Evolutionary conservation across 345 rosid species (phyloP), one percentile per base, ranked within the genome.

Genomic region (Physaria fendleri): DNA sequence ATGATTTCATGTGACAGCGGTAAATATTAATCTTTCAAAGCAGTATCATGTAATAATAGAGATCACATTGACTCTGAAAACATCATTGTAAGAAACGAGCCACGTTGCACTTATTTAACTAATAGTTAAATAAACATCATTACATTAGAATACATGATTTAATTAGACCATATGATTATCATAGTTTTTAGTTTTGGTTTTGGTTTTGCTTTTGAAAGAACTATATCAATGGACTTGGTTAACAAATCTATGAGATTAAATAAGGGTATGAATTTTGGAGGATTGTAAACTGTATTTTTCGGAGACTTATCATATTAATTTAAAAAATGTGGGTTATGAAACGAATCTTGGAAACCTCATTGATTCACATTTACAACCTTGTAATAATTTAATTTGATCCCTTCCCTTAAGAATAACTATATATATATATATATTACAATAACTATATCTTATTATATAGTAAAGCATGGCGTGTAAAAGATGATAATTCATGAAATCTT

Each of bases 201-300:
- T 28, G 23, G 44, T n/a, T n/a, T n/a, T n/a, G n/a, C n/a, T 21
- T 35, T 33, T 11, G 9, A 30, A 8, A 18, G 11, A 18, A 18
- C 16, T 30, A 50, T 3, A 8, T 51, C 15, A 17, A 18, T 52
- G 29, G 7, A 33, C 12, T 30, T 45, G 24, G 64, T 44, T 21
- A 8, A 30, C 10, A 32, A 6, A 9, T 21, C 8, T 44, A 32
- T 23, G 18, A 45, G 10, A 16, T 34, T 5, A 22, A 34, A 33
- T 7, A 34, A 46, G 2, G 16, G 2, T 15, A 30, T 59, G 55
- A 45, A 14, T 14, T 59, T 80, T 64, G 76, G 82, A 14, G 60
- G 45, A 23, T n/a, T 42, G 62, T 22, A 5, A 41, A 22, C 13
- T 14, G 69, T 54, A 23, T 29, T 37, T 64, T 29, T 42, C 42